Evolutionary conservation across 257 asterid genomes (phyloP), one percentile per base, ranked within the genome.

Genomic region (Rhazya stricta): DNA sequence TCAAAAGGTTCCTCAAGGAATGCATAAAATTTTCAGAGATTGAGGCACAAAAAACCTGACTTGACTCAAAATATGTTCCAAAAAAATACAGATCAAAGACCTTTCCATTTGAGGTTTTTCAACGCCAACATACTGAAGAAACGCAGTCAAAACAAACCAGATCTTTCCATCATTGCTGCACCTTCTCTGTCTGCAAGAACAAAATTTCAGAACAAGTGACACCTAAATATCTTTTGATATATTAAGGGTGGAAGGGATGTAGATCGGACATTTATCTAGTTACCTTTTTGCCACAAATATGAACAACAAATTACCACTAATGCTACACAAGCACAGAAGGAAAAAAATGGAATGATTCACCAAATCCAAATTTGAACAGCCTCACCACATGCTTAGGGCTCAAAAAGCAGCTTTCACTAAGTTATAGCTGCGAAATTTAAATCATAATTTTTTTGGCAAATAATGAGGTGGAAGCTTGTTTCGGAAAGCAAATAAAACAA

Each of bases 121-220:
- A 48, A 71, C 34, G 36, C 27, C 74, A 60, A n/a, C 43, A 9
- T 5, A 3, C 50, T 42, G 25, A 77, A 60, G 46, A 62, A 48
- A 37, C 5, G 19, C 42, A 25, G 58, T 0, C 19, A 27, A 21
- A 48, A 66, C 50, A 21, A 65, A 27, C 61, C 58, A 62, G 37
- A 23, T 10, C 67, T 60, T 71, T 63, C 53, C 56, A 74, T 56
- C 46, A 65, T 34, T 12, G 4, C 45, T 5, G 23, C 54, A 16
- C 65, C 76, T 71, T 29, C 67, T 36, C 45, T 37, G 66, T 62
- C 77, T 77, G 72, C 73, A 36, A 34, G 39, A 34, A 34, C 21
- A 48, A 53, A 46, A 16, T 77, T 62, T 60, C 65, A 69, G 54
- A 8, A 61, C 13, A 12, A 60, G 34, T 70, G 56, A 65, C 7